Base-by-base conservation (phyloP, 345 rosid genomes). In the Ceriops zippeliana region DNA sequence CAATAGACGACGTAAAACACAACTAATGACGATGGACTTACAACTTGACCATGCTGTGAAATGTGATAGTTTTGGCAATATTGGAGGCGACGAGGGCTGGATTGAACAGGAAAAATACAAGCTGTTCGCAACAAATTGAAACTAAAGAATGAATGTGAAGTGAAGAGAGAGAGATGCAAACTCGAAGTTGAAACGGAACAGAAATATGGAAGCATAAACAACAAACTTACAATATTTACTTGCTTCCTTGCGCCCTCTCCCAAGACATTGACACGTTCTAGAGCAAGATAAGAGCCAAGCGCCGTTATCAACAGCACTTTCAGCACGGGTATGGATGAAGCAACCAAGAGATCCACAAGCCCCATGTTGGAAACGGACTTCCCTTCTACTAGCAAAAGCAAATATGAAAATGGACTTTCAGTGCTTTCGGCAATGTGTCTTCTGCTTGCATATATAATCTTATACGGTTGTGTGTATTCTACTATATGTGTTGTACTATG, bases 211-310 rank as follows among this genome's bases (percentile, higher is more conserved):
- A 34, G 37, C 37, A 34, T 7, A 7, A 34, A 34, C 37, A 34
- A 34, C 37, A 9, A 20, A 52, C 79, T 63, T 67, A 86, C 90
- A 59, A 82, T 82, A 62, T 88, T 88, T 16, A 84, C 70, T 20
- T 86, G 89, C 72, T 84, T 88, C 71, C 87, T 66, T 4, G 93
- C 82, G 51, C 79, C 86, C 42, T 78, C 80, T 37, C 83, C 84
- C 27, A 86, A 68, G 63, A 88, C 56, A 69, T 77, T 68, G 54
- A 86, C 82, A 2, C 62, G 72, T 60, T 88, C 86, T 0, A 86
- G 80, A 56, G 93, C 90, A 65, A 88, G 85, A 79, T 68, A 88
- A 9, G 82, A 75, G 49, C 90, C 92, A 7, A 86, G 77, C 32
- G 78, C 86, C 47, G 89, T 88, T 30, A 86, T 60, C 61, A 86